Base-by-base conservation (phyloP, 805 yeast genomes). In the Candida orba region DNA sequence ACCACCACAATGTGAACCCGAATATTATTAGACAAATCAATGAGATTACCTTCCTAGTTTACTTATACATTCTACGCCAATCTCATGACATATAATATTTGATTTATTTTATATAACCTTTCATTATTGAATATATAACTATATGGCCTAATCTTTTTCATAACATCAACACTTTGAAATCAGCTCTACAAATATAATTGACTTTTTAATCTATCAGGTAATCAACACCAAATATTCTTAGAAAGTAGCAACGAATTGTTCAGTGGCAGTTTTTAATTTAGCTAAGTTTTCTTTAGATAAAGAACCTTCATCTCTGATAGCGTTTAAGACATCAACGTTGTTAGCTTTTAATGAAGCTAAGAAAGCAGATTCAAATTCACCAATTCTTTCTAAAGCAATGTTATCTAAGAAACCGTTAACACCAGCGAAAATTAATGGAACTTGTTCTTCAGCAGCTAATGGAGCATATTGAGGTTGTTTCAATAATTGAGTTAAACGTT, bases 361-460 rank as follows among this genome's bases (percentile, higher is more conserved):
- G 90, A 90, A 93, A 64, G 88, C 81, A 62, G 79, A 73, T 83
- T 93, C 99, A 67, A 86, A 93, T 69, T 84, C 86, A 69, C 75
- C 88, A 64, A 93, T 80, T 73, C 87, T 84, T 67, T 82, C 80
- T 58, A 91, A 73, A 58, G 93, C 85, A 62, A 93, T 66, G 59
- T 72, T 65, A 71, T 93, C 99, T 67, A 93, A 83, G 90, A 66
- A 89, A 81, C 99, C 99, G 83, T 91, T 90, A 66, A 95, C 99
- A 91, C 99, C 99, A 56, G 98, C 99, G 81, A 71, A 93, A 69
- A 93, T 89, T 68, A 89, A 76, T 68, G 99, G 99, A 54, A 95
- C 99, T 79, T 89, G 96, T 76, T 91, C 96, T 76, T 93, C 97
- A 65, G 98, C 95, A 68, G 96, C 84, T 68, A 91, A 76, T 71